A percentile compares a stretch with the other conserved stretches of the same genome.
These are phyloP conservation scores for Penicillium sp. DNA, from an alignment of 2,329 filamentous ascomycete species.

Conservation along the genomic window DNA sequence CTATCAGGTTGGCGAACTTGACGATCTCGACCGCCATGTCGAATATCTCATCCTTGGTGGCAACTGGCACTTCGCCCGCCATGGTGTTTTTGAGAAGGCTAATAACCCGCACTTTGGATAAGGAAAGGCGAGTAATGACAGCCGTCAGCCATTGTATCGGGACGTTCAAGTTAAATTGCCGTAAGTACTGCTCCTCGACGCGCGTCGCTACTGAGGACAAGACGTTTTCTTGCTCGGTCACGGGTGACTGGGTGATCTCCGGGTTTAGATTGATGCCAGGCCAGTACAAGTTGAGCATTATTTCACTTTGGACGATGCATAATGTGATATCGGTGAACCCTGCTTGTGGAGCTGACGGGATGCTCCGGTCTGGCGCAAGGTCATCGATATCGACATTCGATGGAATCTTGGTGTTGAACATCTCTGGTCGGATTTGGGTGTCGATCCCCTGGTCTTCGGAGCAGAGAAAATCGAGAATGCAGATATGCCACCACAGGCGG, in stretches of 20 bases:
- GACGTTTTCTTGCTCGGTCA: constrained; percentile 24
- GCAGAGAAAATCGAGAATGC: constrained; percentile 36
- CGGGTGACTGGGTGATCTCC: background rate
- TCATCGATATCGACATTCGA: constrained; percentile 35
- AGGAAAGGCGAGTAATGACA: constrained; percentile 67
- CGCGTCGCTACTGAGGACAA: constrained; percentile 37
- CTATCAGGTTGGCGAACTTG: constrained; percentile 66
- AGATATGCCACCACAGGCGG: constrained; percentile 40
- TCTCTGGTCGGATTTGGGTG: constrained; percentile 32
- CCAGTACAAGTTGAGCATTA: constrained; percentile 27
- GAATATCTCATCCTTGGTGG: constrained; percentile 64
- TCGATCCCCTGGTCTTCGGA: constrained; percentile 37
- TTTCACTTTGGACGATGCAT: constrained; percentile 28
- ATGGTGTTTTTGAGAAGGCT: constrained; percentile 19
- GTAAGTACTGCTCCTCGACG: constrained; percentile 28
- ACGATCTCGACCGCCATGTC: constrained; percentile 69
- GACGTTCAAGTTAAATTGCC: constrained; percentile 44
- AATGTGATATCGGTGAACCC: constrained; percentile 37
- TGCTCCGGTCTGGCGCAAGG: constrained; percentile 25
- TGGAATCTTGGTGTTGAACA: constrained; percentile 35
- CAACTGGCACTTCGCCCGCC: background rate
- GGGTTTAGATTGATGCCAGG: constrained; percentile 4
- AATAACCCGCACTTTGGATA: constrained; percentile 70
- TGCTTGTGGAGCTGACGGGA: constrained; percentile 10
- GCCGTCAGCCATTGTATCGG: constrained; percentile 66